These are phyloP conservation scores for Yarrowia yakushimensis DNA, from an alignment of 805 yeast genomes.

Conservation along the genomic window DNA sequence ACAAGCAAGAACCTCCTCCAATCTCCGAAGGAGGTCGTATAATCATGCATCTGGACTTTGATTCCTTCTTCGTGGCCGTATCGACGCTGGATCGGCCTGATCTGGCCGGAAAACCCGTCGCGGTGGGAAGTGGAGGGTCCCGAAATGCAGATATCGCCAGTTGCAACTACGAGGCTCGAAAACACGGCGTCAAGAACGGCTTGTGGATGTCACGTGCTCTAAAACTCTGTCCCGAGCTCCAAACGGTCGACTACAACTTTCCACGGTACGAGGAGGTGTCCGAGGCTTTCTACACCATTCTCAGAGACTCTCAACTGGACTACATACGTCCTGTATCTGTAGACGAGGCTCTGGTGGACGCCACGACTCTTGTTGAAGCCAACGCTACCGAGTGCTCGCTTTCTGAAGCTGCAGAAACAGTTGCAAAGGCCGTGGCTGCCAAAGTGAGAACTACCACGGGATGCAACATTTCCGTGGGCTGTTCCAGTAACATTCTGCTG, in stretches of 20 bases:
- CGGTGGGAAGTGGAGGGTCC: constrained; percentile 46
- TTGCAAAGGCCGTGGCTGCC: constrained; percentile 41
- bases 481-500: constrained; percentile 65
- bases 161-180: constrained; percentile 83
- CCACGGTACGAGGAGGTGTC: constrained; percentile 67
- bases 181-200: constrained; percentile 77
- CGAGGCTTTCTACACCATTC: constrained; percentile 55
- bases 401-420: constrained; percentile 32
- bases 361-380: constrained; percentile 39
- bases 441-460: constrained; percentile 46
- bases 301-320: constrained; percentile 45
- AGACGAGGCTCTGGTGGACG: constrained; percentile 85
- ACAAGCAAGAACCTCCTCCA: constrained; percentile 31
- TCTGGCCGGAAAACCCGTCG: constrained; percentile 56
- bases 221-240: constrained; percentile 60
- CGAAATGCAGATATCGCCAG: constrained; percentile 77
- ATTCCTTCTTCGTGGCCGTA: constrained; percentile 88
- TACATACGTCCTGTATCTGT: constrained; percentile 76
- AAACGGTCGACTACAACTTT: constrained; percentile 69
- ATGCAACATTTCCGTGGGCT: constrained; percentile 78
- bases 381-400: neutral
- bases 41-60: constrained; percentile 84
- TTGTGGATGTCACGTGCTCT: constrained; percentile 80
- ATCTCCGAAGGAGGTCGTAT: constrained; percentile 31
- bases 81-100: constrained; percentile 59